A percentile compares a stretch with the other conserved stretches of the same genome.
These are phyloP conservation scores for Pelargonium citronellum DNA, from an alignment of 441 rosid species.

Conservation along the genomic window DNA sequence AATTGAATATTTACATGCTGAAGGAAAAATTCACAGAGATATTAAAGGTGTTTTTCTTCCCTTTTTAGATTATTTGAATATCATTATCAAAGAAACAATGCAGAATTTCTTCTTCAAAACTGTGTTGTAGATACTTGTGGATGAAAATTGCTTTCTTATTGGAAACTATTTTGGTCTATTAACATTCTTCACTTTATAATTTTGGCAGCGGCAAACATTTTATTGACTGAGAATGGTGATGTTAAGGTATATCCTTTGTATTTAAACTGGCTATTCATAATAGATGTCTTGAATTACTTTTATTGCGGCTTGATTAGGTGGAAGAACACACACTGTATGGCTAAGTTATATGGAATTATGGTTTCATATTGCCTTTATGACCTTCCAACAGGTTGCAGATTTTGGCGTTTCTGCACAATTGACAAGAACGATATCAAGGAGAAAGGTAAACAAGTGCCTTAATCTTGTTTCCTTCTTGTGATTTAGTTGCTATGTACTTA, in stretches of 20 bases:
- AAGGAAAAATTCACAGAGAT: slow-evolving; percentile 98
- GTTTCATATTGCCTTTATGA: slow-evolving; percentile 22
- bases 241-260: slow-evolving; percentile 68
- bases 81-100: neutral
- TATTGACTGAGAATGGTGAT: slow-evolving; percentile 89
- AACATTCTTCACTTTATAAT: slow-evolving; percentile 22
- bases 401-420: slow-evolving; percentile 98
- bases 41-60: slow-evolving; percentile 60
- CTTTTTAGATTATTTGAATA: neutral
- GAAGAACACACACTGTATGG: slow-evolving; percentile 11
- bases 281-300: slow-evolving; percentile 11
- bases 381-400: slow-evolving; percentile 81
- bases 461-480: neutral
- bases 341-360: slow-evolving; percentile 15
- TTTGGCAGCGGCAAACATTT: slow-evolving; percentile 92
- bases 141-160: slow-evolving; percentile 15
- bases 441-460: slow-evolving; percentile 41
- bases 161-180: slow-evolving; percentile 24
- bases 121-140: slow-evolving; percentile 6
- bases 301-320: neutral
- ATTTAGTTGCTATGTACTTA: no score
- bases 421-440: slow-evolving; percentile 90
- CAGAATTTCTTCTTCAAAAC: slow-evolving; percentile 6
- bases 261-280: slow-evolving; percentile 10
- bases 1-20: slow-evolving; percentile 84